phyloP scores from a whole-genome alignment of 768 basidiomycete species.

The Pulveroboletus frians region DNA sequence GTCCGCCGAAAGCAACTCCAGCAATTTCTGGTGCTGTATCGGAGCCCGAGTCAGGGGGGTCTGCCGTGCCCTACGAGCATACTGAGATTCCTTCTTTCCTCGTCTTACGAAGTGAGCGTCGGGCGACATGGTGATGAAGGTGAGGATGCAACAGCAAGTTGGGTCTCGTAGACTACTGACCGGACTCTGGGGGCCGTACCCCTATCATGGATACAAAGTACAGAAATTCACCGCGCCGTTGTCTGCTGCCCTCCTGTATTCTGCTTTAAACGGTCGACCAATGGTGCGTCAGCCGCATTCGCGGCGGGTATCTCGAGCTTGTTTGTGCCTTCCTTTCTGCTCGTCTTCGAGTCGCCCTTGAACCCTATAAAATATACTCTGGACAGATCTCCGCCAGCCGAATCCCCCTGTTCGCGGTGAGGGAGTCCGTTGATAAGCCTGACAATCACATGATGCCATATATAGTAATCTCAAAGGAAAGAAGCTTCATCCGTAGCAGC shows the following conservation, averaged over 20 bases:
- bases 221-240: conserved; percentile 43
- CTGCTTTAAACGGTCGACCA: conserved; percentile 56
- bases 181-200: not conserved
- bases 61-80: not conserved
- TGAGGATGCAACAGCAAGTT: not conserved
- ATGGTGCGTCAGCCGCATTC: conserved; percentile 66
- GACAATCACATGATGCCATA: conserved; percentile 9
- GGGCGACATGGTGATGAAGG: not conserved
- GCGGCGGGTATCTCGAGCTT: conserved; percentile 76
- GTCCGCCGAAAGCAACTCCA: not conserved
- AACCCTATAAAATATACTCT: conserved; percentile 80
- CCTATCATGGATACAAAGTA: conserved; percentile 4
- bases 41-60: not conserved
- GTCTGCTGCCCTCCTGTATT: conserved; percentile 57
- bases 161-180: not conserved
- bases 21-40: not conserved
- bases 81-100: not conserved
- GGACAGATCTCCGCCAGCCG: conserved; percentile 59
- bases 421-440: conserved; percentile 13
- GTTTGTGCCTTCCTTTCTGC: conserved; percentile 53
- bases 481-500: not conserved
- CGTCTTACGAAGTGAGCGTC: not conserved
- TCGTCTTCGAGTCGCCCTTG: conserved; percentile 61
- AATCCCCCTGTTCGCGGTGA: conserved; percentile 48
- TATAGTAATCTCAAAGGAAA: conserved; percentile 20